A percentile compares a stretch with the other conserved stretches of the same genome.
These are phyloP conservation scores for Zoysia pacifica DNA, from an alignment of 176 grass and related monocot species.

Conservation along the genomic window DNA sequence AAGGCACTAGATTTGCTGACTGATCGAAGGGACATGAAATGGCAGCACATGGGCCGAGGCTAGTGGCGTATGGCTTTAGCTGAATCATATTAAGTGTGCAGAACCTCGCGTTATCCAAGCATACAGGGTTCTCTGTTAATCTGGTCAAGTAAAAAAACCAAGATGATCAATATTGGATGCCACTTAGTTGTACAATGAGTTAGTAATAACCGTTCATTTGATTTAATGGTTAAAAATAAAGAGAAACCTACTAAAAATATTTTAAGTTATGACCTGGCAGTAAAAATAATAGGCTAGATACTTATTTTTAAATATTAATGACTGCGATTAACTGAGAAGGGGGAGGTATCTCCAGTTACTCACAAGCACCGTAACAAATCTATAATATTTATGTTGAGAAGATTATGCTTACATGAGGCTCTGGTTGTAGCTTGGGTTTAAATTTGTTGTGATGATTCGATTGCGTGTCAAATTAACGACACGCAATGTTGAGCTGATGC, in stretches of 20 bases:
- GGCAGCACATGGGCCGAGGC: constrained; percentile 32
- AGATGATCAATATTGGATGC: constrained; percentile 7
- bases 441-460: not conserved
- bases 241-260: too few species aligned
- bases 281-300: too few species aligned
- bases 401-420: constrained; percentile 54
- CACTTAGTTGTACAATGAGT: not conserved
- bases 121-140: constrained; percentile 54
- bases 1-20: constrained; percentile 36
- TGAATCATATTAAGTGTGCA: constrained; percentile 31
- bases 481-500: constrained; percentile 39
- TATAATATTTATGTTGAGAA: not conserved
- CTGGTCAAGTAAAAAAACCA: constrained; percentile 34
- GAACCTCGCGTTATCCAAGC: constrained; percentile 5
- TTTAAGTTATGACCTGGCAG: too few species aligned
- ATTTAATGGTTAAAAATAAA: too few species aligned
- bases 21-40: constrained; percentile 46
- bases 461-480: constrained; percentile 69
- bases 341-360: too few species aligned
- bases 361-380: too few species aligned
- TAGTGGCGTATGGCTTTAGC: constrained; percentile 47
- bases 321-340: too few species aligned
- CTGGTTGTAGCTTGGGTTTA: constrained; percentile 34
- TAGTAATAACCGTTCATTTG: not conserved
- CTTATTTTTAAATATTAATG: too few species aligned